Evolutionary conservation across 352 stramenopile genomes (phyloP).

Genomic region (Paralagenidium karlingii): DNA sequence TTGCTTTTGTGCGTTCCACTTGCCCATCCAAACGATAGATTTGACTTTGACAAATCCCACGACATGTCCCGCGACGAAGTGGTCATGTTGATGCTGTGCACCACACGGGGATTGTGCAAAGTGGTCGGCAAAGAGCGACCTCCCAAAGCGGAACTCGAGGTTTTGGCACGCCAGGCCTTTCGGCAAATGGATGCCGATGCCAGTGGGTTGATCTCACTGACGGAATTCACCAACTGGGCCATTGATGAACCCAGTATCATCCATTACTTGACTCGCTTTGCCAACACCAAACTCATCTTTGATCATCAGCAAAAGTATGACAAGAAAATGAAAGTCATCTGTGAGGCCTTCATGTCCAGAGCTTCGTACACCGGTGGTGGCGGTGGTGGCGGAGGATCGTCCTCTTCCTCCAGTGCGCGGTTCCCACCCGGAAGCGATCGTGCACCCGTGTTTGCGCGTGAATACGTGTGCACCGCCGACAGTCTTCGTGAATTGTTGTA

Average conservation of each 20-base stretch:
- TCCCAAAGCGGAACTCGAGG: constrained; percentile 30
- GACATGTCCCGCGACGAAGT: constrained; percentile 54
- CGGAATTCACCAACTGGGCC: constrained; percentile 45
- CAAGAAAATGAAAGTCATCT: constrained; percentile 35
- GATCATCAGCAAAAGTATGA: constrained; percentile 59
- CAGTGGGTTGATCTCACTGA: constrained; percentile 42
- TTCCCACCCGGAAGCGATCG: not conserved
- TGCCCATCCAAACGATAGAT: constrained; percentile 22
- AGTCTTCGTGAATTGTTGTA: no score
- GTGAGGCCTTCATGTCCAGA: constrained; percentile 30
- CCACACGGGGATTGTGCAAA: constrained; percentile 58
- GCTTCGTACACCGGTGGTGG: no score
- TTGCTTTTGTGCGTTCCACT: no score
- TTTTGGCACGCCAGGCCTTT: constrained; percentile 34
- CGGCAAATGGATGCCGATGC: constrained; percentile 34
- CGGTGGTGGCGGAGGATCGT: constrained; percentile 1
- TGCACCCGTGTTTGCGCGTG: no score
- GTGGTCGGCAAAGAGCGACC: constrained; percentile 42
- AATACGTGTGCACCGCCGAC: no score
- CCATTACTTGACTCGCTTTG: constrained; percentile 45
- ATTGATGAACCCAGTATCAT: constrained; percentile 30
- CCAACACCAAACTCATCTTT: constrained; percentile 45
- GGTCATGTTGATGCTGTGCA: constrained; percentile 58
- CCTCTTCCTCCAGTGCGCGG: not conserved
- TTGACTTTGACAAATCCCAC: constrained; percentile 67